Conservation (phyloP, 768 basidiomycete species). For the Cyclocybe aegerita region DNA sequence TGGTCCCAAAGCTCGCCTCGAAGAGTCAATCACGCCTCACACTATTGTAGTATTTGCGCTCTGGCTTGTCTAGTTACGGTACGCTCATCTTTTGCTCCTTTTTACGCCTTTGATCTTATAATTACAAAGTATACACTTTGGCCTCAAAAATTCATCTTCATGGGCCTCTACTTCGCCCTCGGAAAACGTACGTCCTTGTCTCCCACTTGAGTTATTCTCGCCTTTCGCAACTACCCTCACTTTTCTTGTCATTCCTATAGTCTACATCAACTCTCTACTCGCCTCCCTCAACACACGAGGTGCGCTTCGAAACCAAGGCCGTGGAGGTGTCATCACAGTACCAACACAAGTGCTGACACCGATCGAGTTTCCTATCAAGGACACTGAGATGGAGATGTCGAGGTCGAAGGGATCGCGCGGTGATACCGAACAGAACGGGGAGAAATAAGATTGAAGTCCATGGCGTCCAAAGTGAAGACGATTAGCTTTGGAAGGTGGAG, state of each 20-base stretch:
- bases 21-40: background rate
- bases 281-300: conserved; percentile 15
- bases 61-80: conserved; percentile 23
- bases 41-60: conserved; percentile 17
- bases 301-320: no score
- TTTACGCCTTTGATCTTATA: background rate
- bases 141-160: conserved; percentile 23
- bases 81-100: background rate
- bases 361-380: no score
- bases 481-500: no score
- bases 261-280: conserved; percentile 21
- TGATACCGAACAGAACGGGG: no score
- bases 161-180: conserved; percentile 25
- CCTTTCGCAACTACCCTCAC: background rate
- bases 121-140: conserved; percentile 21
- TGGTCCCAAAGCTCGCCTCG: background rate
- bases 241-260: background rate
- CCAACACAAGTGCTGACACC: no score
- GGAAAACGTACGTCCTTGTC: conserved; percentile 14
- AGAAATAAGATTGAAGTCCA: no score
- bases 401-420: no score
- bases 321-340: no score
- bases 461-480: no score
- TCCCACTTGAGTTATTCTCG: conserved; percentile 15
- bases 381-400: no score